Percentiles rank a stretch among this genome's conserved stretches.
Conservation (phyloP, 148 eudicot species). For the Gaultheria prostrata region DNA sequence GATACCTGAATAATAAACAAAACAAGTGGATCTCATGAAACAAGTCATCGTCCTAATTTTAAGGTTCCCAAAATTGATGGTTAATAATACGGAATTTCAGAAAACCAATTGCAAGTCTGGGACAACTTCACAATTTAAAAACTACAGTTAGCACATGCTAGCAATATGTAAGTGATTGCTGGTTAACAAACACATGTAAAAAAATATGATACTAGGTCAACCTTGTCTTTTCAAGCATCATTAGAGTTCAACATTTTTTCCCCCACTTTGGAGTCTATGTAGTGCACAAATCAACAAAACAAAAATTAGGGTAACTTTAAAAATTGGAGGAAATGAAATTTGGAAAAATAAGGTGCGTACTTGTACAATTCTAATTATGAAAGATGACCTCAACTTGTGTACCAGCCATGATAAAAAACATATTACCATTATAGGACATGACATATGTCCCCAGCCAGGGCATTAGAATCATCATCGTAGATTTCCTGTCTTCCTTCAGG, state of each 20-base stretch:
- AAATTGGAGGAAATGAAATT: background rate
- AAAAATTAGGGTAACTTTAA: background rate
- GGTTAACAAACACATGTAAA: background rate
- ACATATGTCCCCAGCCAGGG: background rate
- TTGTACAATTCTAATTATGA: background rate
- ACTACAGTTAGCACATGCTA: background rate
- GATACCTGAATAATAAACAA: conserved; percentile 54
- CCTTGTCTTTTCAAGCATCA: background rate
- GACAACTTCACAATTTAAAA: background rate
- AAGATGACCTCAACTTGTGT: background rate
- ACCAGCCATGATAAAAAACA: background rate
- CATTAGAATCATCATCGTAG: background rate
- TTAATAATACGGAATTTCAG: background rate
- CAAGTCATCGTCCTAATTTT: background rate
- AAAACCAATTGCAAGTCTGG: too few species aligned
- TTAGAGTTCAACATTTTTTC: background rate
- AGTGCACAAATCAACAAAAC: background rate
- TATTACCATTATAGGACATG: background rate
- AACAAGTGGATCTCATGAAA: conserved; percentile 2
- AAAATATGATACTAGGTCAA: background rate
- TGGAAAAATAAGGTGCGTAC: background rate
- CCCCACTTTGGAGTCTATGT: background rate
- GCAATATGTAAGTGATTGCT: background rate
- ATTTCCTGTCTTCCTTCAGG: background rate
- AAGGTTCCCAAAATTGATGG: background rate